These are phyloP conservation scores for Lactarius sp. DNA, from an alignment of 768 basidiomycete species.

Conservation along the genomic window DNA sequence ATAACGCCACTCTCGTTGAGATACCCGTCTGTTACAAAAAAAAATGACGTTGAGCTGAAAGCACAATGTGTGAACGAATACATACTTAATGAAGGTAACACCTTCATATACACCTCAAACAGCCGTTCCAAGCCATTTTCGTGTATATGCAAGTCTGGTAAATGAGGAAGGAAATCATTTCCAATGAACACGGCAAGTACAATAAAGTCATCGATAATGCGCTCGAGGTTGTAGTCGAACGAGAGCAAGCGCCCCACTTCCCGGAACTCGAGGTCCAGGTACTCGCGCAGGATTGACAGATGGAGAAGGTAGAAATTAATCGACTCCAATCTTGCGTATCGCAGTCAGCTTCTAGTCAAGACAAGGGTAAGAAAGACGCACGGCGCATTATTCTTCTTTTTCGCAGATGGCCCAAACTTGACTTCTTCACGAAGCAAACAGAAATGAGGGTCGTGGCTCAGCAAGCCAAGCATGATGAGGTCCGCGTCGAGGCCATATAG, in stretches of 20 bases:
- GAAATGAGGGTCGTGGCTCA: constrained; percentile 98
- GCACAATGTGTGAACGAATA: background rate
- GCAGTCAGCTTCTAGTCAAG: background rate
- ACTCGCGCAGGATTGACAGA: constrained; percentile 91
- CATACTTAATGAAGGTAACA: constrained; percentile 70
- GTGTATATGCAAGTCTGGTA: constrained; percentile 96
- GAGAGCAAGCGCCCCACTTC: constrained; percentile 59
- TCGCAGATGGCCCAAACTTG: constrained; percentile 82
- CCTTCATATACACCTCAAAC: constrained; percentile 94
- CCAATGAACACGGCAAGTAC: constrained; percentile 95
- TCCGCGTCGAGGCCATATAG: constrained; percentile 98
- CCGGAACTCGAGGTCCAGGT: constrained; percentile 92
- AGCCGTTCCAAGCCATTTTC: constrained; percentile 91
- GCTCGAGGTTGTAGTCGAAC: constrained; percentile 86
- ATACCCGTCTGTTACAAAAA: constrained; percentile 64
- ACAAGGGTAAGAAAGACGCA: constrained; percentile 29
- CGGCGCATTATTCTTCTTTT: constrained; percentile 63
- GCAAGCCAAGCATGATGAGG: constrained; percentile 93
- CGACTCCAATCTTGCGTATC: constrained; percentile 50
- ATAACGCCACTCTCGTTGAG: constrained; percentile 87
- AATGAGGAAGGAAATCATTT: constrained; percentile 94
- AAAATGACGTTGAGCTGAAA: background rate
- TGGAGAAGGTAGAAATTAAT: constrained; percentile 95
- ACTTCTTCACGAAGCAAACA: constrained; percentile 97
- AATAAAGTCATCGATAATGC: constrained; percentile 97